Base-by-base conservation (phyloP, 768 basidiomycete genomes). In the Podaxis sp. region DNA sequence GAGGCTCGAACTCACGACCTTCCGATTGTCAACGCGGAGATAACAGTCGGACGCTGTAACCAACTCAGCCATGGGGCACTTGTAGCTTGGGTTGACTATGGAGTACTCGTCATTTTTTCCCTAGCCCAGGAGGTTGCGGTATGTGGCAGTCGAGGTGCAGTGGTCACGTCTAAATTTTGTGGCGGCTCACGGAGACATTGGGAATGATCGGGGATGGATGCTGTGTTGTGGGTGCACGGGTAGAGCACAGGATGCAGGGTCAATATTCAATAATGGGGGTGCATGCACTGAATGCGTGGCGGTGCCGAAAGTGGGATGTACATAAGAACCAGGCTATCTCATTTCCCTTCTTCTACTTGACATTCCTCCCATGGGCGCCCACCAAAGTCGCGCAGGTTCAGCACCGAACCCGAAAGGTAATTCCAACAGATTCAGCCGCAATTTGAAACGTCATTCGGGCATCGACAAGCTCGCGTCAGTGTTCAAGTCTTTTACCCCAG, bases 31-130 rank as follows among this genome's bases (percentile, higher is more conserved):
- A 24, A 13, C 4, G 9, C 0, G 4, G 5, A 11, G 2, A 13
- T 87, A 86, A 87, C 85, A 86, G 85, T 87, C 85, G 85, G 85
- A 87, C 85, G 85, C 86, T 86, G 83, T 87, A 78, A 87, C 85
- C 85, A 87, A 86, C 85, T 87, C 82, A 86, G 85, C 85, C 85
- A 87, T 83, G 85, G 85, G 85, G 85, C 85, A 86, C 48, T 53
- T 55, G 49, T 28, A 24, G 11, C 1, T 1, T 17, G 15, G 4
- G 11, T 42, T 5, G 12, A 15, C 40, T n/a, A 49, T 49, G 22
- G 15, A 19, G 8, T 24, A n/a, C 15, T 13, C n/a, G 17, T 49
- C 17, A n/a, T 12, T 11, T 49, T 15, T 11, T 12, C 2, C 8
- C 46, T 48, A 12, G 40, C 1, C n/a, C 3, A 44, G 13, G 42